Evolutionary conservation across 768 basidiomycete genomes (phyloP), one percentile per base, ranked within the genome.

Genomic region (Hericium alpestre): DNA sequence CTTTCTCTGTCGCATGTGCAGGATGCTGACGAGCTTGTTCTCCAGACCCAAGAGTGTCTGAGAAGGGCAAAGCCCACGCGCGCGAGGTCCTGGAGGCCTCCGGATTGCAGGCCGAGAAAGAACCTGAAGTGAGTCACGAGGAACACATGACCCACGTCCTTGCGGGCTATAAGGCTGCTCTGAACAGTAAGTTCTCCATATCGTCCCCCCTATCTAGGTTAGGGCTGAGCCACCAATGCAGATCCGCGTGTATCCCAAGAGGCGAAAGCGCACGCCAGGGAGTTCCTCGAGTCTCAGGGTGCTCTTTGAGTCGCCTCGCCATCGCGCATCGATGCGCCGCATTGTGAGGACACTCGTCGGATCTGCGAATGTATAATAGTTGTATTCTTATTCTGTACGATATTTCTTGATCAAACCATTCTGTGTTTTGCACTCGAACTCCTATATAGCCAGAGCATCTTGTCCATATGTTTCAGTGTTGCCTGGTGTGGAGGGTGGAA

Each of bases 91-190:
- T 83, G 52, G 67, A 71, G 47, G 77, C 75, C 4, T 72, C 73
- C 3, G 79, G 74, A 0, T 71, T 76, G 49, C 57, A 61, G 1
- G 53, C 64, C 46, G 71, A 71, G 38, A 65, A 65, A 40, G 58
- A 65, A 0, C 67, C 69, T 0, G 69, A 63, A 0, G 66, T 67
- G 16, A 59, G 55, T 3, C 67, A 73, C 11, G 71, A 73, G 27
- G 71, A 75, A 60, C 78, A 81, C 54, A 58, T 69, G 51, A 72
- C 63, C 1, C 78, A 75, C 38, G 79, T 82, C 43, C 63, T 79
- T 4, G 81, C 73, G 0, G 81, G 81, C 10, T 81, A 81, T 65
- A 82, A 83, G 59, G 79, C 81, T 27, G 74, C 81, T 1, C 63
- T 82, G 2, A 61, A 67, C 52, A 82, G 80, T 81, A 59, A 49